A percentile compares a stretch with the other conserved stretches of the same genome.
phyloP scores from a whole-genome alignment of 1,139 yeast species.

The Diutina rugosa region DNA sequence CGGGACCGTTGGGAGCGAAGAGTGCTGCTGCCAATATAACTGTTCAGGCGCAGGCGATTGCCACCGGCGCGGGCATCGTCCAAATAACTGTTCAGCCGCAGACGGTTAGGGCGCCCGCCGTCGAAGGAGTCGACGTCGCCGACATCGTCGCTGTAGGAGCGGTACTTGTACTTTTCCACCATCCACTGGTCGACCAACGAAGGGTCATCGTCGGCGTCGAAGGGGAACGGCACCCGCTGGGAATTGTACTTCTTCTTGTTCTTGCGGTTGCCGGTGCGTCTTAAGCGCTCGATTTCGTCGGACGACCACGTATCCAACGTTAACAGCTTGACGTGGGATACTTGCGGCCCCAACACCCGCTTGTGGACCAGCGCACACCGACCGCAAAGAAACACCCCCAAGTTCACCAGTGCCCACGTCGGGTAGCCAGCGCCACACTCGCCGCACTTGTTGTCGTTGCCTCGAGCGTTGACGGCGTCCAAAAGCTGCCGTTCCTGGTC shows the following conservation, averaged over 20 bases:
- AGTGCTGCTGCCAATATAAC: conserved; percentile 4
- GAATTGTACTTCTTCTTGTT: conserved; percentile 57
- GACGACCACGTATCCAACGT: conserved; percentile 69
- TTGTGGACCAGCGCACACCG: conserved; percentile 73
- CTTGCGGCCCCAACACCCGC: conserved; percentile 28
- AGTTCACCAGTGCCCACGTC: conserved; percentile 35
- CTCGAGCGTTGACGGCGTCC: conserved; percentile 25
- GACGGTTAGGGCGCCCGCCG: neutral
- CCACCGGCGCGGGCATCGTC: conserved; percentile 3
- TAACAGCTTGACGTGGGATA: conserved; percentile 68
- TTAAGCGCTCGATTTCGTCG: conserved; percentile 45
- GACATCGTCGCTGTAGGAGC: conserved; percentile 26
- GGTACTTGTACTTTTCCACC: conserved; percentile 39
- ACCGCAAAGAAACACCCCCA: conserved; percentile 64
- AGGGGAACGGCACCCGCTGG: conserved; percentile 52
- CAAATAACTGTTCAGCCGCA: neutral
- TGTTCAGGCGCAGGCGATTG: conserved; percentile 3
- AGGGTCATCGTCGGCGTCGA: conserved; percentile 48
- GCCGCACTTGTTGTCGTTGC: conserved; percentile 51
- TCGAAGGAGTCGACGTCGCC: conserved; percentile 14
- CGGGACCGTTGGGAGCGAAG: conserved; percentile 9
- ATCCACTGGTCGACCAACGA: conserved; percentile 33
- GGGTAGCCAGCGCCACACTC: conserved; percentile 60
- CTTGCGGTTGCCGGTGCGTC: conserved; percentile 50
- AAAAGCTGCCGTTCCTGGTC: conserved; percentile 29